Evolutionary conservation across 2,329 filamentous ascomycete genomes (phyloP), one percentile per base, ranked within the genome.

Genomic region (Phaeosphaeria sp.): DNA sequence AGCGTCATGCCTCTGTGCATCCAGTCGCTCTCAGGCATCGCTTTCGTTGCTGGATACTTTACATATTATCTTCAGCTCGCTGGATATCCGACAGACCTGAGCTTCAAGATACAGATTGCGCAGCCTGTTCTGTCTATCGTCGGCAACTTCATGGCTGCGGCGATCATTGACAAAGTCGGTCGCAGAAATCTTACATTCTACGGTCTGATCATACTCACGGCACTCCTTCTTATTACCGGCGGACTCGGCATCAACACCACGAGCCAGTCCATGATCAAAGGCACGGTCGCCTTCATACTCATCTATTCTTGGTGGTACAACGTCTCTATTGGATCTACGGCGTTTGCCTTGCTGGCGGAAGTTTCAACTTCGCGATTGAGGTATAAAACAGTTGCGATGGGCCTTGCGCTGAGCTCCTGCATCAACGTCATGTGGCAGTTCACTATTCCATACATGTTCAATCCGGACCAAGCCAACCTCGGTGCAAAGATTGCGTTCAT

Each of bases 311-410:
- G 93, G 44, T 86, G 88, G 71, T 96, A 95, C 77, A 90, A 96
- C 74, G 81, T 92, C 43, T 90, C 90, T 0, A 91, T 96, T 42
- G 92, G 92, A 27, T 93, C 92, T 0, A 91, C 95, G 6, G 91
- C 89, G 75, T 96, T 94, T 78, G 93, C 91, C 0, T 84, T 96
- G 8, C 91, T 95, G 3, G 85, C 89, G 1, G 92, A 96, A 75
- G 77, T 96, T 27, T 91, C 91, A 0, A 91, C 91, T 0, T 86
- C 90, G 17, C 85, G 92, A 4, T 83, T 96, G 36, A 90, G 93
- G 72, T 91, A 93, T 79, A 96, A 96, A 82, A 80, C 78, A 20
- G 65, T 78, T 24, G 72, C 74, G 11, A 73, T 78, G 39, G 75
- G 74, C 20, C 51, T 75, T 18, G 70, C 71, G 1, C 40, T 69